Evolutionary conservation across 495 filamentous ascomycete species (phyloP), one percentile per base, ranked within the genome.

Genomic region (Tetracladium marchalianum): DNA sequence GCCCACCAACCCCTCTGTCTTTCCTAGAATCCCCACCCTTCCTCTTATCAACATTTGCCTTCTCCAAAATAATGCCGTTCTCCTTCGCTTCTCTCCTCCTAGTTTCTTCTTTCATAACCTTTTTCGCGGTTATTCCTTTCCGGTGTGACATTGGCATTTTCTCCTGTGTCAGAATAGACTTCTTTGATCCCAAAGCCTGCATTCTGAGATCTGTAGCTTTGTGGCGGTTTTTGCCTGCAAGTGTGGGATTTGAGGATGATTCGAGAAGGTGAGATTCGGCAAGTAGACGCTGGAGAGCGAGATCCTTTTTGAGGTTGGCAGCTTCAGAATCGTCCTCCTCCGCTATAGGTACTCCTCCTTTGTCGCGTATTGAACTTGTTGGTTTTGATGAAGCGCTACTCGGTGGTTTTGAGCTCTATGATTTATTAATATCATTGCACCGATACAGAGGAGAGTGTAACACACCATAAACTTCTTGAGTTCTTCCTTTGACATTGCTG

Each of bases 261-360:
- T 89, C 82, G 43, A 98, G 80, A 32, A 98, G 81, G 64, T 96
- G 90, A 1, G 90, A 96, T 69, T 98, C 92, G 47, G 80, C 71
- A 10, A 98, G 77, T 10, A 98, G 76, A 12, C 88, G 78, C 56
- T 96, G 90, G 15, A 98, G 75, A 9, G 84, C 89, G 17, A 97
- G 77, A 55, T 98, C 92, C 59, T 96, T 92, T 64, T 90, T 90
- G 2, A 96, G 68, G 50, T 86, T 84, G 11, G 66, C 61, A 7
- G 72, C 67, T 55, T 85, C 82, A 2, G 65, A 62, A 11, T 62
- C 56, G 34, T 72, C 68, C 40, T 77, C 66, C 2, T 61, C 56
- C 13, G 60, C 41, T 9, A 31, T 50, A 35, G 59, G n/a, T 10
- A 31, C 24, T 13, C 48, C 41, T 27, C 9, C 16, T 59, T 61